Conservation (phyloP, 176 grass and related monocot genomes). For the Phyllostachys edulis region DNA sequence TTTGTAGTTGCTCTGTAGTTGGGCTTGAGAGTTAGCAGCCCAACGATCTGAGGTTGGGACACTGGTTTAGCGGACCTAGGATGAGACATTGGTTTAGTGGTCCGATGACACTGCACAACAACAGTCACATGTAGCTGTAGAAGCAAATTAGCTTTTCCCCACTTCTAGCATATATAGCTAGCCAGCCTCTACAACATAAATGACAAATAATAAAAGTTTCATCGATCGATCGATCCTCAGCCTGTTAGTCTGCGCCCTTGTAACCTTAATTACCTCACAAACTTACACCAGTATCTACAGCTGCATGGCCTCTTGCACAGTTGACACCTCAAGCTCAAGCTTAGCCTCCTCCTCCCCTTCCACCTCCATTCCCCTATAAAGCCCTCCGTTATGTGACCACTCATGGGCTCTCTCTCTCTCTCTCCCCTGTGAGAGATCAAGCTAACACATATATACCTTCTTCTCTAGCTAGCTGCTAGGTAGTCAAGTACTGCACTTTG, state of each 20-base stretch:
- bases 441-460: not conserved
- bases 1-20: no score
- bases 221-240: not conserved
- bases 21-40: no score
- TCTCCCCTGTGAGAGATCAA: not conserved
- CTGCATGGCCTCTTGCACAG: not conserved
- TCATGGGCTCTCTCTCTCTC: slow-evolving; percentile 39
- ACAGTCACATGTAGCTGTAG: not conserved
- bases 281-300: no score
- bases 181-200: not conserved
- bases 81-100: no score
- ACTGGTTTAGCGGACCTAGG: no score
- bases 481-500: not conserved
- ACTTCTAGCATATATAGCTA: no score
- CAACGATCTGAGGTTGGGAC: no score
- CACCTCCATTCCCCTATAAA: slow-evolving; percentile 57
- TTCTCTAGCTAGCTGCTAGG: slow-evolving; percentile 1
- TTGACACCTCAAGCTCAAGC: not conserved
- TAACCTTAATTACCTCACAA: no score
- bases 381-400: slow-evolving; percentile 56
- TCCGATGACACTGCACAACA: no score
- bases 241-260: no score
- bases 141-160: not conserved
- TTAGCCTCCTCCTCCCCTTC: not conserved
- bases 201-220: not conserved